Base-by-base conservation (phyloP, 2,329 filamentous ascomycete species). In the Colletotrichum gigasporum region DNA sequence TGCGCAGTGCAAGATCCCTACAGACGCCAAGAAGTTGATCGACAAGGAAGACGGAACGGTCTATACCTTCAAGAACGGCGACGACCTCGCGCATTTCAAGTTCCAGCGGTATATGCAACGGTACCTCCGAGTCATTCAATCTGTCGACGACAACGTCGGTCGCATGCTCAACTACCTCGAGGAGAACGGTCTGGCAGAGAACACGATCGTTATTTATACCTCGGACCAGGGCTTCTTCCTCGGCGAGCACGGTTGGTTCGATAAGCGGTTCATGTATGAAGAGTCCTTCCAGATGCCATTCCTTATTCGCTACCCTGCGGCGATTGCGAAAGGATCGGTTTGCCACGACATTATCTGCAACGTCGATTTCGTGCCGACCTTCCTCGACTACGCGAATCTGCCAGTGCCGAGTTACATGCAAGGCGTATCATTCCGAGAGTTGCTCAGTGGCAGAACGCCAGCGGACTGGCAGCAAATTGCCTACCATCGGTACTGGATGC, bases 181-280 rank as follows among this genome's bases (percentile, higher is more conserved):
- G 11, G 67, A 68, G 1, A 73, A 81, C 8, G 77, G 72, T 0
- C 70, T 85, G 0, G 71, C 77, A 0, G 73, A 83, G 1, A 79
- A 85, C 67, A 86, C 83, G 0, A 71, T 86, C 3, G 79, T 86
- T 2, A 76, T 85, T n/a, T 86, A 86, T 65, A 85, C 81, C 0
- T 84, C 81, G 0, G 83, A 85, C 66, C 83, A 86, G 64, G 84
- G 84, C 5, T 86, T 86, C 73, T 86, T 86, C 70, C 78, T 86
- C 0, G 83, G 83, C 7, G 84, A 86, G 62, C 84, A 86, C 64
- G 83, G 84, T 55, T 86, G 83, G 83, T 86, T 85, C 67, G 84
- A 86, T 70, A 86, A 86, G 72, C 79, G 84, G 3, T 85, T 86
- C 71, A 85, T 86, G 80, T 86, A 86, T 71, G 83, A 87, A 65